Evolutionary conservation across 2,329 filamentous ascomycete genomes (phyloP), one percentile per base, ranked within the genome.

Genomic region (Hypoxylon sp.): DNA sequence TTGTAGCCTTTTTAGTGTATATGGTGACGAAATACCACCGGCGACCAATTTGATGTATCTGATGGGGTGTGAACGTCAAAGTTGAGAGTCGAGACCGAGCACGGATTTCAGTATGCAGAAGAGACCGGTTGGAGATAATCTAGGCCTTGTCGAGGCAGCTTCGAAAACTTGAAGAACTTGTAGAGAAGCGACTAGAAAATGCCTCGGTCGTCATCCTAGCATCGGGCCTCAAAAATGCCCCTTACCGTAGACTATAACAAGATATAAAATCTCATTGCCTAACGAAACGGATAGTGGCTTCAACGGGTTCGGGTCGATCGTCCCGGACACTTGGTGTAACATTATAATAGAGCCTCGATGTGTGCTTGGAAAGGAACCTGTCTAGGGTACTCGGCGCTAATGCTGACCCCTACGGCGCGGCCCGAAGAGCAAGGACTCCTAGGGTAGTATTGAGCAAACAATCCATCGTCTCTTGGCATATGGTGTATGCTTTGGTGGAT

Each of bases 371-470:
- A 57, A 51, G 36, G 21, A 32, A 43, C 45, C 25, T 60, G 30
- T n/a, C 11, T 14, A 36, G 34, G 34, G 34, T 36, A 36, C 32
- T 56, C 53, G 49, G 50, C 56, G 64, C 68, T 65, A 63, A 56
- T 43, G 41, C 50, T 53, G 50, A 28, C 34, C 48, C 41, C 50
- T 56, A 65, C 70, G 68, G 70, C 41, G 65, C 68, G 70, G 65
- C 65, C 68, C 68, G 68, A 53, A 38, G 53, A 61, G 41, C 53
- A 61, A 23, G 51, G 60, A 34, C 14, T 14, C 38, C 34, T 28
- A 48, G 41, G 32, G 17, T 51, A 43, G 56, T 38, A 30, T 55
- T 25, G 55, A 67, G 65, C 68, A 71, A 71, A 69, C 68, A 71
- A 64, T 19, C 46, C n/a, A 50, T 28, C 28, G 49, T 43, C 34